A percentile compares a stretch with the other conserved stretches of the same genome.
These are phyloP conservation scores for Spergularia azorica DNA, from an alignment of 179 eudicot species.

Conservation along the genomic window DNA sequence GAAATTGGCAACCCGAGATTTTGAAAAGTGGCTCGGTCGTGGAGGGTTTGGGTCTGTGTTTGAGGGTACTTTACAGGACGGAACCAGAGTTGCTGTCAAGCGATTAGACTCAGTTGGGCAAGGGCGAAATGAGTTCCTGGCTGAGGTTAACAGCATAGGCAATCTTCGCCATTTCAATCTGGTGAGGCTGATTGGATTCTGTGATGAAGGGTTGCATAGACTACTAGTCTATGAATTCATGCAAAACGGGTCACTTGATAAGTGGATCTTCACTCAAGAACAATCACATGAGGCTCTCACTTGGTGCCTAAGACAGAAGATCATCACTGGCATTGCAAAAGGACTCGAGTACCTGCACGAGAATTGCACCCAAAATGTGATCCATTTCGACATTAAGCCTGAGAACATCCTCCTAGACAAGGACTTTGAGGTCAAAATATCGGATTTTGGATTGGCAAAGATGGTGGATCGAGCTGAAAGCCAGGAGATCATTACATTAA, in stretches of 20 bases:
- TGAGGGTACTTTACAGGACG: slow-evolving; percentile 49
- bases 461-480: too few species aligned
- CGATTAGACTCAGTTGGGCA: slow-evolving; percentile 50
- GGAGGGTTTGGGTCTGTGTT: slow-evolving; percentile 77
- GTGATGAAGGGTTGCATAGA: slow-evolving; percentile 42
- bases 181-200: slow-evolving; percentile 50
- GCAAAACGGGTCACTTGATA: slow-evolving; percentile 52
- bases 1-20: slow-evolving; percentile 43
- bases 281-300: background rate
- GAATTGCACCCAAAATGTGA: slow-evolving; percentile 48
- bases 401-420: slow-evolving; percentile 57
- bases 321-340: slow-evolving; percentile 53
- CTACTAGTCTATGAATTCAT: slow-evolving; percentile 66
- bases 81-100: slow-evolving; percentile 60
- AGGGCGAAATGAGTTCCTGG: slow-evolving; percentile 50
- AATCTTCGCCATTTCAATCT: slow-evolving; percentile 50
- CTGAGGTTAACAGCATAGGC: slow-evolving; percentile 47
- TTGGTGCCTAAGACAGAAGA: slow-evolving; percentile 35
- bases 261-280: slow-evolving; percentile 36
- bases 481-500: too few species aligned
- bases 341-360: slow-evolving; percentile 60
- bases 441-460: slow-evolving; percentile 30
- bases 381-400: slow-evolving; percentile 61
- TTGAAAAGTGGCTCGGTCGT: slow-evolving; percentile 48
- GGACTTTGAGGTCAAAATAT: slow-evolving; percentile 23